These are phyloP conservation scores for Phoenix dactylifera DNA, from an alignment of 176 grass and related monocot genomes.

Conservation along the genomic window DNA sequence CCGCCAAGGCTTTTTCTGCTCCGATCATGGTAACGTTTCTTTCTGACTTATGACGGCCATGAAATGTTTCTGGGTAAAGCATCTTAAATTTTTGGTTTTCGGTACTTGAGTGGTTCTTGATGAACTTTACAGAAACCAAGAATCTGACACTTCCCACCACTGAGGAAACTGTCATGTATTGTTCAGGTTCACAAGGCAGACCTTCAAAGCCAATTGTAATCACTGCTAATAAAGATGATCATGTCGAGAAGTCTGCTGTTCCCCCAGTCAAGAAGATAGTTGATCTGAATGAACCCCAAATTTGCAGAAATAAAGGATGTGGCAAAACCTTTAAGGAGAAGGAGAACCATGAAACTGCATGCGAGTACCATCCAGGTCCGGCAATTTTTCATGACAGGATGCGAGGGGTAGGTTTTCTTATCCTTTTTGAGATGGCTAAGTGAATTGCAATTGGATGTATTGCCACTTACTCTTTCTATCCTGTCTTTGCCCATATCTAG, in stretches of 20 bases:
- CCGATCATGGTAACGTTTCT: slow-evolving; percentile 79
- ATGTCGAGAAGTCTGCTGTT: slow-evolving; percentile 22
- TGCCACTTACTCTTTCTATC: background rate
- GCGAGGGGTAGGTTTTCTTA: slow-evolving; percentile 53
- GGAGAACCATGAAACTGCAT: slow-evolving; percentile 89
- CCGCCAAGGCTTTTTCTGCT: slow-evolving; percentile 92
- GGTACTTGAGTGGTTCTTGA: too few species aligned
- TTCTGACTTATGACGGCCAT: background rate
- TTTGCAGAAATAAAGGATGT: slow-evolving; percentile 88
- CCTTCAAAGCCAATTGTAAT: slow-evolving; percentile 33
- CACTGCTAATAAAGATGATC: slow-evolving; percentile 15
- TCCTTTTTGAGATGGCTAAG: background rate
- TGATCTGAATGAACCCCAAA: slow-evolving; percentile 60
- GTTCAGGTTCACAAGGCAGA: slow-evolving; percentile 69
- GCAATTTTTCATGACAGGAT: slow-evolving; percentile 91
- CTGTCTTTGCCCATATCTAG: slow-evolving; percentile 25
- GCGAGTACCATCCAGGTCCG: slow-evolving; percentile 80
- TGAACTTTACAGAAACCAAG: too few species aligned
- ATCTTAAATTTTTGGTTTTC: too few species aligned
- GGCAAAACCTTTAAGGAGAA: slow-evolving; percentile 93
- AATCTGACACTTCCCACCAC: background rate
- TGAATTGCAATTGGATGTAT: too few species aligned
- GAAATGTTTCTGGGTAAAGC: background rate
- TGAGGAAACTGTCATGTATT: background rate
- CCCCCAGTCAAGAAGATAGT: slow-evolving; percentile 52